phyloP scores from a whole-genome alignment of 1,284 basidiomycete species.

The Marasmius oreades region DNA sequence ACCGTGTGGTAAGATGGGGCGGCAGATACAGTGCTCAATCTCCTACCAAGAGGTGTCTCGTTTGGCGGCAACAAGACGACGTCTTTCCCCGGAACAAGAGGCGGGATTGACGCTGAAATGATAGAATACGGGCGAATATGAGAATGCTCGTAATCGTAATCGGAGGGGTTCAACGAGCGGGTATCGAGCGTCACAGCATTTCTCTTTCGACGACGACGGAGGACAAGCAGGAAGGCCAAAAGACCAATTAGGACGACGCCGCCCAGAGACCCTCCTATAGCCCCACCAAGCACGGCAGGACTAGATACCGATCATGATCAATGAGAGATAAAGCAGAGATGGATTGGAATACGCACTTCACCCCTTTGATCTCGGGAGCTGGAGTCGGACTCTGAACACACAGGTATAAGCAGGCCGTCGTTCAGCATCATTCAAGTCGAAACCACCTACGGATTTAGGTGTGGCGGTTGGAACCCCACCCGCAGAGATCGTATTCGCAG shows the following conservation, averaged over 20 bases:
- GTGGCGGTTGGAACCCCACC: neutral
- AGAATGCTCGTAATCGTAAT: too few relatives aligned
- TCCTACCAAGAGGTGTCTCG: neutral
- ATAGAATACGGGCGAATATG: too few relatives aligned
- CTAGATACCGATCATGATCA: neutral
- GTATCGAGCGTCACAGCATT: neutral
- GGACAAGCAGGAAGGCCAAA: neutral
- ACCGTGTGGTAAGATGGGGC: neutral
- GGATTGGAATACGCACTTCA: neutral
- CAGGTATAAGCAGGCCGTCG: neutral
- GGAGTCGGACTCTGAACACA: neutral
- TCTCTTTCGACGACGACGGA: neutral
- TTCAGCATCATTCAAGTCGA: neutral
- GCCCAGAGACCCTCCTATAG: neutral
- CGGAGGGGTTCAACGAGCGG: too few relatives aligned
- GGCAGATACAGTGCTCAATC: neutral
- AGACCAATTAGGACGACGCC: neutral
- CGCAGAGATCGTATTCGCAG: neutral
- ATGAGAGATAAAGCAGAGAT: neutral
- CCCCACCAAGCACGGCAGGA: neutral
- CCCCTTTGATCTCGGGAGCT: neutral
- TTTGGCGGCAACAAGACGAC: too few relatives aligned
- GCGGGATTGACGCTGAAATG: too few relatives aligned
- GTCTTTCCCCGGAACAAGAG: too few relatives aligned
- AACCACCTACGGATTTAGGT: neutral